These are phyloP conservation scores for Nakazawaea ishiwadae DNA, from an alignment of 805 yeast genomes.

Conservation along the genomic window DNA sequence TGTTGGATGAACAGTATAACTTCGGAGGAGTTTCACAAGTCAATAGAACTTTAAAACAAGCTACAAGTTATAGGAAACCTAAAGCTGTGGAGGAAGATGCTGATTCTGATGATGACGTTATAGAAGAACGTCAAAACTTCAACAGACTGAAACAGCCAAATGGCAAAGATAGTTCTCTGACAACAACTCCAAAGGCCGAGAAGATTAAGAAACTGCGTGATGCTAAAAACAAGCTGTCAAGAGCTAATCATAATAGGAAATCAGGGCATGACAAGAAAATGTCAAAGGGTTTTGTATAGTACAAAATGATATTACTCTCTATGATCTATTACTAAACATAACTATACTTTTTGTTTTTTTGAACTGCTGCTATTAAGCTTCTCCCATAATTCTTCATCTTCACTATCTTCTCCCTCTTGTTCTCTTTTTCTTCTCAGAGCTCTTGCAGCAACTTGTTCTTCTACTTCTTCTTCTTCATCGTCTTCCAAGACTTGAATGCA, in stretches of 20 bases:
- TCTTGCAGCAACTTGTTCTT: conserved; percentile 6
- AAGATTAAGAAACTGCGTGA: conserved; percentile 38
- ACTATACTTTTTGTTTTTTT: conserved; percentile 19
- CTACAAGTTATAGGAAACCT: conserved; percentile 18
- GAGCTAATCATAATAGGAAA: conserved; percentile 65
- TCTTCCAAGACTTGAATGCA: conserved; percentile 47
- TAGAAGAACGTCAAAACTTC: conserved; percentile 7
- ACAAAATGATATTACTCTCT: neutral
- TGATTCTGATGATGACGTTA: conserved; percentile 11
- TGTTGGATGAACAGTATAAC: conserved; percentile 59
- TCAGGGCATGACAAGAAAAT: conserved; percentile 55
- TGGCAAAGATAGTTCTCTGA: neutral
- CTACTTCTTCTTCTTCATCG: conserved; percentile 28
- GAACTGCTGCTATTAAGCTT: conserved; percentile 26
- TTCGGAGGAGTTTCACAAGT: conserved; percentile 22
- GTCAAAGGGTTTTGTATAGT: conserved; percentile 16
- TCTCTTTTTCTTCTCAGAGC: conserved; percentile 32
- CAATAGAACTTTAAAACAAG: conserved; percentile 17
- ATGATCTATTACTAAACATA: neutral
- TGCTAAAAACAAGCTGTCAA: conserved; percentile 50
- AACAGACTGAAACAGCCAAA: conserved; percentile 7
- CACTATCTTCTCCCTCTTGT: conserved; percentile 22
- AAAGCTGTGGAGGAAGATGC: conserved; percentile 8
- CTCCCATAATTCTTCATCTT: conserved; percentile 33
- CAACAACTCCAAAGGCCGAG: conserved; percentile 8